Evolutionary conservation across 352 stramenopile genomes (phyloP), one percentile per base, ranked within the genome.

Genomic region (Phytophthora fragariaefolia): DNA sequence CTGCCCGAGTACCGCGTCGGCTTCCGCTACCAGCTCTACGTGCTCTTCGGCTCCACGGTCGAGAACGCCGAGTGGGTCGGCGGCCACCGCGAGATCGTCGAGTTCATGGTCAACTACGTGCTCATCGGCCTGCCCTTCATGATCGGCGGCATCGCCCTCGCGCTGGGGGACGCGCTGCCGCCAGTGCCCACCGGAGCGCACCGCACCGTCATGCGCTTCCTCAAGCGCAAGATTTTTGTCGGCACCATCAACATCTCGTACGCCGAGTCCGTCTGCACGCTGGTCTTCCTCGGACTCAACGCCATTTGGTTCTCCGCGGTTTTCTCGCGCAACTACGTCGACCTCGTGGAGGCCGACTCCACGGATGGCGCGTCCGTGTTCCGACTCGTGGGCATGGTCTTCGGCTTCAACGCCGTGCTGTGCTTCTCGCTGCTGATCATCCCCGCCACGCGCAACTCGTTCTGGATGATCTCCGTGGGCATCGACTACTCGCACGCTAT

Each of bases 401-500:
- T 93, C 38, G 86, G 86, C n/a, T 91, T 90, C 65, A 94, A 94
- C 66, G 82, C 82, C 8, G 71, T 89, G 59, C 68, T 90, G 17
- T 85, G 82, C 56, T 90, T 90, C 59, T 83, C 82, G 53, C 56
- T 90, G 34, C 60, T 90, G 36, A 64, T 89, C 52, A 74, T 92
- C 20, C 83, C 83, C 2, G 83, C 82, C 6, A 89, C 83, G 23
- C 77, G 83, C 27, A 88, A 91, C 59, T 92, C 79, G 56, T 94
- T 93, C 63, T 96, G 87, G 87, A 91, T 96, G 80, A 65, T 94
- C 43, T 79, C 84, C 5, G 83, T 93, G 61, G 86, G 87, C 17
- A 87, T 96, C 47, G 85, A 94, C 74, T 96, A 95, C 80, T 91
- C 88, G 43, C 83, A 93, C 60, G 71, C 69, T 22, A 92, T 96